phyloP scores from a whole-genome alignment of 192 early-diverging fungal genomes.

The Backusella parvicylindrica region DNA sequence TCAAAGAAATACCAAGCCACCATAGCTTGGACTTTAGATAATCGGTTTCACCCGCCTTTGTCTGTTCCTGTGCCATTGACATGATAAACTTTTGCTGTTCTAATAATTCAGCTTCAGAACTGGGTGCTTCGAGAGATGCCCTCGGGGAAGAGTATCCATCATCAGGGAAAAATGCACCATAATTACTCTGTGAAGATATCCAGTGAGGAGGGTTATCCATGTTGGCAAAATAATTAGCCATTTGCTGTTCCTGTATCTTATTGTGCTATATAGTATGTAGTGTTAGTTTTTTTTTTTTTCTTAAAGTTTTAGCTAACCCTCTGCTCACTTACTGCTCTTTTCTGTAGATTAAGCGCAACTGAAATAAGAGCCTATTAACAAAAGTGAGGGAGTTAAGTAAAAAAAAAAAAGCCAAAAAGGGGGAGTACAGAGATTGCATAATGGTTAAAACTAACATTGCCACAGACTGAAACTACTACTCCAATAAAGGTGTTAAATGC shows the following conservation, averaged over 20 bases:
- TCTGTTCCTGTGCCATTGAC: constrained; percentile 24
- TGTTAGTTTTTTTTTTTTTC: not conserved
- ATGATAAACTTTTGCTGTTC: constrained; percentile 25
- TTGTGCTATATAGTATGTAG: constrained; percentile 17
- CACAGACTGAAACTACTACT: constrained; percentile 57
- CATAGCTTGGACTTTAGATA: constrained; percentile 55
- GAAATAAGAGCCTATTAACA: constrained; percentile 66
- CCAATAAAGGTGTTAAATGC: constrained; percentile 55
- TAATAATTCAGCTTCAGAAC: not conserved
- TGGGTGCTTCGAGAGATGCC: constrained; percentile 18
- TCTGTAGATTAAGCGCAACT: constrained; percentile 69
- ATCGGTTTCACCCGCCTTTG: constrained; percentile 18
- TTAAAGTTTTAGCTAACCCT: not conserved
- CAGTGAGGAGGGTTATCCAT: constrained; percentile 27
- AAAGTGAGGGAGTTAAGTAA: too few relatives aligned
- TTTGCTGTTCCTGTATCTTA: constrained; percentile 27
- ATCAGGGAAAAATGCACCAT: constrained; percentile 30
- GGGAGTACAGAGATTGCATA: not conserved
- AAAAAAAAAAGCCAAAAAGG: not conserved
- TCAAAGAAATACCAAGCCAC: constrained; percentile 69
- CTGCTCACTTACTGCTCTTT: constrained; percentile 49
- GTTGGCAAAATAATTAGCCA: constrained; percentile 29
- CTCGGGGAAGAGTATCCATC: constrained; percentile 39
- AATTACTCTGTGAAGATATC: constrained; percentile 10
- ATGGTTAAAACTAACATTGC: constrained; percentile 47